Evolutionary conservation across 2,329 filamentous ascomycete genomes (phyloP).

Genomic region (Chalaropsis ovoidea): DNA sequence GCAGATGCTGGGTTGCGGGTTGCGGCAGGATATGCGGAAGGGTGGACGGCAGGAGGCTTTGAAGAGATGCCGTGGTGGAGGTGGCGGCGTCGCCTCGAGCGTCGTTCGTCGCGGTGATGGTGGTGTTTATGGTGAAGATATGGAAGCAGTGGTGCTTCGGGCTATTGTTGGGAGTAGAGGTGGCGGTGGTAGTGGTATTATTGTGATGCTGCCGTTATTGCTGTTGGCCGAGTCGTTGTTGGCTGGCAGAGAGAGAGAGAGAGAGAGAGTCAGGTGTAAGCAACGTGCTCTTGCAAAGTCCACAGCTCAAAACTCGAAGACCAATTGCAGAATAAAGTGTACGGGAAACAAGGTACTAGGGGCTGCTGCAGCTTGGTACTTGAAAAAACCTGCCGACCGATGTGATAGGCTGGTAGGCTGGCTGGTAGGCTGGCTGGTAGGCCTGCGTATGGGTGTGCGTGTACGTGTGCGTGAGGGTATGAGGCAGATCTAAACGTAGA

Average conservation of each 20-base stretch:
- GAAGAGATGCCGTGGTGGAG: constrained; percentile 19
- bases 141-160: constrained; percentile 2
- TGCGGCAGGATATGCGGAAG: constrained; percentile 10
- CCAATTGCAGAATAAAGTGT: not conserved
- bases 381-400: not conserved
- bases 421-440: not conserved
- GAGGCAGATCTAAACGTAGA: not conserved
- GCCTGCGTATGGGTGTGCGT: not conserved
- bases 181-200: not conserved
- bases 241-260: not conserved
- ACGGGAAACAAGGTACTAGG: not conserved
- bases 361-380: not conserved
- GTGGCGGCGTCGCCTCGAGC: constrained; percentile 2
- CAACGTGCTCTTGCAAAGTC: not conserved
- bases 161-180: not conserved
- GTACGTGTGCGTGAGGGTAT: not conserved
- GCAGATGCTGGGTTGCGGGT: constrained; percentile 20
- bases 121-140: constrained; percentile 11
- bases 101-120: constrained; percentile 16
- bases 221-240: not conserved
- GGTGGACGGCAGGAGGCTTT: constrained; percentile 12
- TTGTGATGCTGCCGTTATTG: not conserved
- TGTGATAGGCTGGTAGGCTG: constrained; percentile 9
- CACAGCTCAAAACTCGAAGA: not conserved
- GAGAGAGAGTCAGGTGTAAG: not conserved